phyloP scores from a whole-genome alignment of 768 basidiomycete species.

The Hericium alpestre region DNA sequence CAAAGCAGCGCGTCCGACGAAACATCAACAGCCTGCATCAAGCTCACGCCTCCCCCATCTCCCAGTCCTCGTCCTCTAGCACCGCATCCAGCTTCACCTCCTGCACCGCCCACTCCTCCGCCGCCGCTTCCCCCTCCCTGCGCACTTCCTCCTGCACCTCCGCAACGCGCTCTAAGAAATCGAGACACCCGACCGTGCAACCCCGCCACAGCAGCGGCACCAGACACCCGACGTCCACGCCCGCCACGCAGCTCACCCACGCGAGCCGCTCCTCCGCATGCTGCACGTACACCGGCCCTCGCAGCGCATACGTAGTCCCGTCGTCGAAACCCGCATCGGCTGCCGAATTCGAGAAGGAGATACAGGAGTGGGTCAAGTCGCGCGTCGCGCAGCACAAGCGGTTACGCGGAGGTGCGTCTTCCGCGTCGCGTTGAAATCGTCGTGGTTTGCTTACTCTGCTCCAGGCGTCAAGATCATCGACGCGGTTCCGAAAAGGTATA shows the following conservation, averaged over 20 bases:
- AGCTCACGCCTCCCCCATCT: background rate
- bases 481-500: conserved; percentile 57
- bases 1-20: no score
- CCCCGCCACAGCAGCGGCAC: conserved; percentile 13
- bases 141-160: background rate
- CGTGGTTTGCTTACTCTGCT: background rate
- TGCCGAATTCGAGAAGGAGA: conserved; percentile 31
- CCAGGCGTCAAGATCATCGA: conserved; percentile 42
- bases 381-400: conserved; percentile 69
- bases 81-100: background rate
- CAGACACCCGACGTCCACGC: conserved; percentile 7
- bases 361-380: conserved; percentile 58
- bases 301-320: conserved; percentile 56
- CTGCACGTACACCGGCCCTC: conserved; percentile 9
- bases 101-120: background rate
- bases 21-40: background rate
- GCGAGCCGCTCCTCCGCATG: conserved; percentile 9
- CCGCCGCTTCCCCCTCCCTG: background rate
- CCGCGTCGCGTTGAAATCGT: background rate
- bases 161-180: conserved; percentile 4
- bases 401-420: conserved; percentile 46
- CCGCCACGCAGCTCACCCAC: conserved; percentile 10
- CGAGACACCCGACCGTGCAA: conserved; percentile 9
- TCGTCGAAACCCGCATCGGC: conserved; percentile 24
- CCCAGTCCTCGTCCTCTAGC: background rate